Base-by-base conservation (phyloP, 768 basidiomycete species). In the Austroboletus eburneus region DNA sequence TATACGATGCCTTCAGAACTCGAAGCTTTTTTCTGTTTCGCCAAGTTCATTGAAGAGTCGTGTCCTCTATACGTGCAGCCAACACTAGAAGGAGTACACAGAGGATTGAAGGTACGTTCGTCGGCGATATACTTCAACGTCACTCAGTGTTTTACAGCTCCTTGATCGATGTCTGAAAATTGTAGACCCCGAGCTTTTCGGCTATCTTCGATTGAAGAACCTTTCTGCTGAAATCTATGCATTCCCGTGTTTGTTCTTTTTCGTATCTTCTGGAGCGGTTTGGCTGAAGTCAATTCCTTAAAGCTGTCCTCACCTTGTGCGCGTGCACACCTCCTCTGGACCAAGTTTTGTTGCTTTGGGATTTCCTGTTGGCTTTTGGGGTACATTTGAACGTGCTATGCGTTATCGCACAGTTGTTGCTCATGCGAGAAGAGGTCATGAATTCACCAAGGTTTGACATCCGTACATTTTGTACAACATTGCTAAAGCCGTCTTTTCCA, bases 1-100 rank as follows among this genome's bases (percentile, higher is more conserved):
- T 99, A 96, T 62, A 91, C 89, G 10, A 89, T 98, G 82, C 94
- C 96, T 6, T 92, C 92, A 9, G 92, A 99, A 66, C 69, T 98
- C n/a, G 96, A 99, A 66, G 96, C 96, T 1, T 99, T 97, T 67
- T 93, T 85, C 51, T 96, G 91, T 68, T 98, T 99, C 61, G 80
- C 91, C 22, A 89, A 86, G 57, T 99, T 99, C 63, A 96, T 98
- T 56, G 95, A 97, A 69, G 83, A 85, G 46, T 84, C 80, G 9
- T 97, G 94, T 68, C 96, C 96, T 9, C 69, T 92, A n/a, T 99
- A 98, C 62, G 94, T 98, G 8, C 90, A 94, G 56, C 94, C 94
- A 2, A 97, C 93, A 0, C 72, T 99, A 13, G 89, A 93, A 63
- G 96, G 96, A 8, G 96, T 98, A 0, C 96, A 99, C 63, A 75